Evolutionary conservation across 768 basidiomycete genomes (phyloP).

Genomic region (Lentinula lateritia): DNA sequence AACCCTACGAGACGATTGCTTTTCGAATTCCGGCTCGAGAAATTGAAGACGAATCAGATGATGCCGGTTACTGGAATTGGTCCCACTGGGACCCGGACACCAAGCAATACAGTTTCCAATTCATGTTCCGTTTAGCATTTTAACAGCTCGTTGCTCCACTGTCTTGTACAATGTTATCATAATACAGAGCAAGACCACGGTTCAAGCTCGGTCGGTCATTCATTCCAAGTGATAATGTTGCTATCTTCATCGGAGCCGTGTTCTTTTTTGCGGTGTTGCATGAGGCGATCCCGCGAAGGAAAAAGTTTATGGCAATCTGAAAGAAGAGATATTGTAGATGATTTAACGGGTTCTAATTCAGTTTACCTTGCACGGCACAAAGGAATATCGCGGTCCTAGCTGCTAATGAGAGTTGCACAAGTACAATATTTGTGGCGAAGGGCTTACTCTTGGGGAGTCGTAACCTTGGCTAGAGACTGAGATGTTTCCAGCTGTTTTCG

Average conservation of each 20-base stretch:
- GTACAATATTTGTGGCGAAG: background rate
- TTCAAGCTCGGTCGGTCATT: slow-evolving; percentile 19
- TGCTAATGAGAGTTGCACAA: background rate
- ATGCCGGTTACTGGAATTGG: slow-evolving; percentile 93
- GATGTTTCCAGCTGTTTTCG: slow-evolving; percentile 46
- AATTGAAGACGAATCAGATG: slow-evolving; percentile 92
- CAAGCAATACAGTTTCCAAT: slow-evolving; percentile 97
- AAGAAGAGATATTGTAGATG: background rate
- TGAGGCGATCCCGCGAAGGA: slow-evolving; percentile 61
- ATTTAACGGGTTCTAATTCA: background rate
- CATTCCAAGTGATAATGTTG: slow-evolving; percentile 72
- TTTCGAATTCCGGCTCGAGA: slow-evolving; percentile 97
- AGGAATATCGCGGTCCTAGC: slow-evolving; percentile 77
- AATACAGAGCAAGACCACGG: background rate
- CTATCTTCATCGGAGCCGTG: slow-evolving; percentile 49
- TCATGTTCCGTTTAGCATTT: slow-evolving; percentile 78
- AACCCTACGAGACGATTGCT: slow-evolving; percentile 98
- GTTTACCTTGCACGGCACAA: slow-evolving; percentile 55
- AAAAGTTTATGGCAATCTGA: slow-evolving; percentile 68
- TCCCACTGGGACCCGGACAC: slow-evolving; percentile 99
- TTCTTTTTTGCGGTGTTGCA: slow-evolving; percentile 69
- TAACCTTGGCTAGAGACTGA: slow-evolving; percentile 46
- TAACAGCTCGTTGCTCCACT: background rate
- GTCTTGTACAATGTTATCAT: background rate
- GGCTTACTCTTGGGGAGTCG: slow-evolving; percentile 61